Conservation (phyloP, 1,139 yeast genomes). For the Kodamaea ohmeri region DNA sequence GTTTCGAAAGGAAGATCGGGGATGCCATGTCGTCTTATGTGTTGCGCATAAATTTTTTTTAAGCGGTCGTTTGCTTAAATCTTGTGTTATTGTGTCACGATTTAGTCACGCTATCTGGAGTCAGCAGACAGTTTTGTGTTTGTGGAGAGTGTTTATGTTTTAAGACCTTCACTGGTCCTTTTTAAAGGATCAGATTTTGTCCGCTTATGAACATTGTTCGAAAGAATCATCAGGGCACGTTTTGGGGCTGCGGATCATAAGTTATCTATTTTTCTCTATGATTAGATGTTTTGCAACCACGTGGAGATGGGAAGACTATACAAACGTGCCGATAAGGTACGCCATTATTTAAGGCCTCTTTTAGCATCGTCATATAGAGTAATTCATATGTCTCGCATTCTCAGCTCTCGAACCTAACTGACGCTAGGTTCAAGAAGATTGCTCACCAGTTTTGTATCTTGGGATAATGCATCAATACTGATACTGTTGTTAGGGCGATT, state of each 20-base stretch:
- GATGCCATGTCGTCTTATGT: conserved; percentile 36
- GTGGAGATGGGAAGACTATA: not conserved
- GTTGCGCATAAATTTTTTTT: not conserved
- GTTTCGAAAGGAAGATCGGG: conserved; percentile 48
- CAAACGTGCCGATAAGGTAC: not conserved
- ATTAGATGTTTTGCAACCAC: conserved; percentile 1
- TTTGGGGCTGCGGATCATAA: not conserved
- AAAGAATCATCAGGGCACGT: no score
- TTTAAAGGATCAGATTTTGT: no score
- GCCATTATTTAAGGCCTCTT: no score
- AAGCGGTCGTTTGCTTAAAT: not conserved
- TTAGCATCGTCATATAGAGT: no score
- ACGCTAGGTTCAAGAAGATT: no score
- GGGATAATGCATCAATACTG: no score
- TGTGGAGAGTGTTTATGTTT: not conserved
- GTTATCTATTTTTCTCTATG: not conserved
- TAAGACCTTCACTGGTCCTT: no score
- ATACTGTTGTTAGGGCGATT: not conserved
- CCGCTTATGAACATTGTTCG: no score
- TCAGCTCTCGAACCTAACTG: no score
- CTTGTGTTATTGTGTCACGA: not conserved
- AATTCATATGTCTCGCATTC: no score
- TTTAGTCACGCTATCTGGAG: not conserved
- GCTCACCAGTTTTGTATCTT: no score
- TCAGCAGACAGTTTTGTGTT: not conserved